Percentiles rank a stretch among this genome's conserved stretches.
Conservation (phyloP, 257 asterid species). For the Nicotiana obtusifolia region DNA sequence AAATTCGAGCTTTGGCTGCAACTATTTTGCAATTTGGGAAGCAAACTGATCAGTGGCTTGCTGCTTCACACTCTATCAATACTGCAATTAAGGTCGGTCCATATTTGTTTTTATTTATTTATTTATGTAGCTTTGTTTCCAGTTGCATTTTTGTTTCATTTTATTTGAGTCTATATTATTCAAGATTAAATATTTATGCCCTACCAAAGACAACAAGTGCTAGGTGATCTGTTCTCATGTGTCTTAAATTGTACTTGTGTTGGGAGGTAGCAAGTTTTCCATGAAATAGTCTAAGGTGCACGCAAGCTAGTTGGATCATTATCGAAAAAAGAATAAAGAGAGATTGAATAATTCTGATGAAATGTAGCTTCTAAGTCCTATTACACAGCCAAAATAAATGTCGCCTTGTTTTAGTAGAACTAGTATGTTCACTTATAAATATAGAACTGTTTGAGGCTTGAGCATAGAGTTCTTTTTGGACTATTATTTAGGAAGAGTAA, state of each 20-base stretch:
- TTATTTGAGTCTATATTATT: neutral
- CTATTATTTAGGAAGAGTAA: too few species aligned
- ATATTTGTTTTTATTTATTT: neutral
- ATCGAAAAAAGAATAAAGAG: too few species aligned
- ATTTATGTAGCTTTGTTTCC: neutral
- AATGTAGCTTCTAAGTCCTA: too few species aligned
- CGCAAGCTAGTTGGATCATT: too few species aligned
- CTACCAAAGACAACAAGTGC: too few species aligned
- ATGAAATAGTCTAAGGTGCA: neutral
- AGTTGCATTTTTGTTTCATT: neutral
- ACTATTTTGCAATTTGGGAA: slow-evolving; percentile 54
- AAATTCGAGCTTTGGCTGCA: slow-evolving; percentile 55
- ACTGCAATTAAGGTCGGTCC: slow-evolving; percentile 68
- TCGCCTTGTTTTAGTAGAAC: neutral
- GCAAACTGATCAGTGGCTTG: slow-evolving; percentile 92
- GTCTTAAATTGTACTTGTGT: too few species aligned
- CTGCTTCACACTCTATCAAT: slow-evolving; percentile 73
- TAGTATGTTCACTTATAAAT: neutral
- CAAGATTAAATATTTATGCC: neutral
- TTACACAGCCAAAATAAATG: neutral
- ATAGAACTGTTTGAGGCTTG: too few species aligned
- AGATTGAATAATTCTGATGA: too few species aligned
- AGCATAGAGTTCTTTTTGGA: too few species aligned
- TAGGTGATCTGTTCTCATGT: neutral
- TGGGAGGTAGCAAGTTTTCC: neutral